Percentiles rank a stretch among this genome's conserved stretches.
Conservation (phyloP, 176 grass and related monocot species). For the Carex scoparia region DNA sequence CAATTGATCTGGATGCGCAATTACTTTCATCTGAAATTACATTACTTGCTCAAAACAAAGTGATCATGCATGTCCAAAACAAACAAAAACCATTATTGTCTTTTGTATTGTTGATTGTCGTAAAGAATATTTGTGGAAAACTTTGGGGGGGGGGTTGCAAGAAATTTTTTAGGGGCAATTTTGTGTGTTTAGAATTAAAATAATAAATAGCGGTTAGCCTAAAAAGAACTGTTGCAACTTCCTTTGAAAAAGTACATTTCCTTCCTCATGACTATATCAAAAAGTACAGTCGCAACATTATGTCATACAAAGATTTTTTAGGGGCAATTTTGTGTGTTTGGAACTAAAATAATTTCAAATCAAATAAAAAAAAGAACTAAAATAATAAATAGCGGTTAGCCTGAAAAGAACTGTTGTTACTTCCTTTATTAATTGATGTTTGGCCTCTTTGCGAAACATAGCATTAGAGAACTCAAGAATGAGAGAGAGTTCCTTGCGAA, state of each 20-base stretch:
- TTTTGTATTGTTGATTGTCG: no score
- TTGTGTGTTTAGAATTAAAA: background rate
- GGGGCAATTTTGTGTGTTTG: no score
- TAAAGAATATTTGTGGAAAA: no score
- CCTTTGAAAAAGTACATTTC: no score
- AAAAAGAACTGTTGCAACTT: background rate
- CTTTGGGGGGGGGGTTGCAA: no score
- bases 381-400: background rate
- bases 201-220: background rate
- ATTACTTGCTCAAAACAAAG: background rate
- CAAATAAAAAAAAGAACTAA: background rate
- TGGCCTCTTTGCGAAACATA: constrained; percentile 25
- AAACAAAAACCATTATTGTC: background rate
- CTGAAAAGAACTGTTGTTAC: background rate
- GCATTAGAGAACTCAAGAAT: constrained; percentile 65
- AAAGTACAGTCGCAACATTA: no score
- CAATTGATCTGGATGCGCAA: background rate
- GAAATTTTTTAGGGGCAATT: no score
- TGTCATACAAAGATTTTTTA: no score
- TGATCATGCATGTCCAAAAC: background rate
- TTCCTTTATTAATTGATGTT: background rate
- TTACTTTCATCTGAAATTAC: no score
- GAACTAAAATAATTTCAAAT: no score
- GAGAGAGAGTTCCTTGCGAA: constrained; percentile 80
- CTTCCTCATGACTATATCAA: no score